Percentiles rank a stretch among this genome's conserved stretches.
These are phyloP conservation scores for Rauvolfia tetraphylla DNA, from an alignment of 257 asterid genomes.

Conservation along the genomic window DNA sequence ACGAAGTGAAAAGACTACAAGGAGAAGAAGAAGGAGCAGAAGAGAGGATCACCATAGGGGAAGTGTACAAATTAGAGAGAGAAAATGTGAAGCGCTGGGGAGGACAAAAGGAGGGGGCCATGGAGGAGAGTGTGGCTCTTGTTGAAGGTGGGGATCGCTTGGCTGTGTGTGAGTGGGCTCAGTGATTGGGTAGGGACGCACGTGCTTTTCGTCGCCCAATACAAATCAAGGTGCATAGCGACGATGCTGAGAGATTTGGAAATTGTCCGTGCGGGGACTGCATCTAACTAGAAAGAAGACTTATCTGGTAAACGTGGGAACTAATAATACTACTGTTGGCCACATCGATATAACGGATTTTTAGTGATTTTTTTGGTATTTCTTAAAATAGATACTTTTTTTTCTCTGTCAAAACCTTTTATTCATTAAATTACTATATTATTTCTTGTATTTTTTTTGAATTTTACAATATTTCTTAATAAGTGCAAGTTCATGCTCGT, in stretches of 20 bases:
- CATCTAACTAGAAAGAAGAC: neutral
- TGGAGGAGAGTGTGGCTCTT: slow-evolving; percentile 5
- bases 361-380: no score
- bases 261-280: neutral
- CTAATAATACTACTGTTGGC: no score
- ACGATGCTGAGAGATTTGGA: slow-evolving; percentile 1
- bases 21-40: slow-evolving; percentile 28
- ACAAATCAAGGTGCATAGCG: neutral
- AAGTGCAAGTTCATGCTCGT: no score
- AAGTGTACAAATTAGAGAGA: slow-evolving; percentile 2
- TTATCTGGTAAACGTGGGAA: slow-evolving; percentile 14
- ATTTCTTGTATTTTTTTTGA: no score
- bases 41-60: slow-evolving; percentile 46
- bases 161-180: slow-evolving; percentile 21
- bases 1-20: slow-evolving; percentile 26
- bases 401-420: no score
- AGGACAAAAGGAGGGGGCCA: neutral
- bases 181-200: slow-evolving; percentile 12
- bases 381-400: no score
- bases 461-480: no score
- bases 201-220: slow-evolving; percentile 22
- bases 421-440: no score
- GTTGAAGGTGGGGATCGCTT: slow-evolving; percentile 13
- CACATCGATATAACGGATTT: no score
- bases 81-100: neutral